Percentiles rank a stretch among this genome's conserved stretches.
Conservation (phyloP, 2,329 filamentous ascomycete genomes). For the Coniochaeta ligniaria region DNA sequence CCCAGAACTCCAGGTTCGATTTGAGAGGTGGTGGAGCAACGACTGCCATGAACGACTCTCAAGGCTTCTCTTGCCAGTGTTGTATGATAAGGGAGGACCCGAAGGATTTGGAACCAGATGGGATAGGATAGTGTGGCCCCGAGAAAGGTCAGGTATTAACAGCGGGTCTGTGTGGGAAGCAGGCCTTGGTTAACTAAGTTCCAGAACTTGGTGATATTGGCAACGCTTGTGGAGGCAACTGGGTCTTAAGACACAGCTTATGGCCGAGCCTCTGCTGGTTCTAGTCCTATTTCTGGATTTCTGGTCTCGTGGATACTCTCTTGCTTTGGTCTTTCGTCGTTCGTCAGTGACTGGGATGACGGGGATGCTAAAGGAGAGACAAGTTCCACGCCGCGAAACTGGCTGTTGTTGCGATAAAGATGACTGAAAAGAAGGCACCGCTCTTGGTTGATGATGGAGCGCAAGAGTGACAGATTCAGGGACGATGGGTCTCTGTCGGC, state of each 20-base stretch:
- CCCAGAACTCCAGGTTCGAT: slow-evolving; percentile 23
- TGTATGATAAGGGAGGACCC: not conserved
- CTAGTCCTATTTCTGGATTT: not conserved
- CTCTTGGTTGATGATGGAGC: slow-evolving; percentile 4
- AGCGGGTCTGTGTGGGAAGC: not conserved
- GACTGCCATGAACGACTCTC: slow-evolving; percentile 25
- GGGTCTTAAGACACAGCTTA: slow-evolving; percentile 10
- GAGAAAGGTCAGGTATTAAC: not conserved
- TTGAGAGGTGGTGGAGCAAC: slow-evolving; percentile 21
- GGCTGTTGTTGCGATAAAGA: slow-evolving; percentile 9
- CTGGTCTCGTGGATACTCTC: not conserved
- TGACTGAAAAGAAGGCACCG: slow-evolving; percentile 6
- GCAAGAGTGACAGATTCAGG: slow-evolving; percentile 6
- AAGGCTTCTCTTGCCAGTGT: not conserved
- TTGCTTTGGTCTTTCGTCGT: not conserved
- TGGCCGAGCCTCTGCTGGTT: not conserved
- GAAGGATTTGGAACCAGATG: not conserved
- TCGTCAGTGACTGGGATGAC: not conserved
- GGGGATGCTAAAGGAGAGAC: not conserved
- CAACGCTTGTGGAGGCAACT: slow-evolving; percentile 4
- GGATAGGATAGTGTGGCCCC: slow-evolving; percentile 12
- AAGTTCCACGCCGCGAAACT: not conserved
- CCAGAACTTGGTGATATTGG: slow-evolving; percentile 10
- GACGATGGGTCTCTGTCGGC: not conserved
- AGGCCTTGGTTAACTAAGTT: slow-evolving; percentile 11